Evolutionary conservation across 805 yeast species (phyloP).

Genomic region (Candida xiaguanensis): DNA sequence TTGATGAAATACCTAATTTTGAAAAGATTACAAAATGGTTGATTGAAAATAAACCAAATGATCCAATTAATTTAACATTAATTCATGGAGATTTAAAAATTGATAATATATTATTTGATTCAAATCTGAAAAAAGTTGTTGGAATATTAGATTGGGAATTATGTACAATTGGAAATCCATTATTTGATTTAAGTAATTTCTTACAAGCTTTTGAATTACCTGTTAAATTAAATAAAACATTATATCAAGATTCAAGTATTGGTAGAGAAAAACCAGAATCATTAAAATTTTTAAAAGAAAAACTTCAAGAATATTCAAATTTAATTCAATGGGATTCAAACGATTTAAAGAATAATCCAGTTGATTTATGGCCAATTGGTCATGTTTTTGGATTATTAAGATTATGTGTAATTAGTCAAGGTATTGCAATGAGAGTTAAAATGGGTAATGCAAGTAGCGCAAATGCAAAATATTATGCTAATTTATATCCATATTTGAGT

Average conservation of each 20-base stretch:
- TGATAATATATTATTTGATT: constrained; percentile 61
- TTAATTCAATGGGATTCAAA: constrained; percentile 26
- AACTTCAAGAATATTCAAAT: constrained; percentile 25
- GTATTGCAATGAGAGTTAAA: constrained; percentile 53
- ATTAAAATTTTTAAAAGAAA: constrained; percentile 16
- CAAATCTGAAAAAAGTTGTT: constrained; percentile 43
- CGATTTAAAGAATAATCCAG: constrained; percentile 41
- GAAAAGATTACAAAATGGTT: constrained; percentile 41
- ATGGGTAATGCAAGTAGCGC: constrained; percentile 54
- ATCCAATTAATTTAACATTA: constrained; percentile 40
- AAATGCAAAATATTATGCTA: constrained; percentile 40
- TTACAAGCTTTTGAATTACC: constrained; percentile 53
- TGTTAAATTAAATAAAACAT: constrained; percentile 25
- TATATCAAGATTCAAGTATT: constrained; percentile 24
- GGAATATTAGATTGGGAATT: constrained; percentile 67
- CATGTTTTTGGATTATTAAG: constrained; percentile 54
- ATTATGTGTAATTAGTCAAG: constrained; percentile 56
- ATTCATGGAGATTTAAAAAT: constrained; percentile 66
- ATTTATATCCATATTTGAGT: constrained; percentile 29
- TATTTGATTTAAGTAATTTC: constrained; percentile 58
- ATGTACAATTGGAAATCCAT: constrained; percentile 62
- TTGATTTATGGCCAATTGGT: constrained; percentile 48
- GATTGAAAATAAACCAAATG: constrained; percentile 41
- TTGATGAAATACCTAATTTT: constrained; percentile 48
- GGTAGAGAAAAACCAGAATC: constrained; percentile 30